Percentiles rank a stretch among this genome's conserved stretches.
Conservation (phyloP, 75 land plant species). For the Isoetes taiwanensis region DNA sequence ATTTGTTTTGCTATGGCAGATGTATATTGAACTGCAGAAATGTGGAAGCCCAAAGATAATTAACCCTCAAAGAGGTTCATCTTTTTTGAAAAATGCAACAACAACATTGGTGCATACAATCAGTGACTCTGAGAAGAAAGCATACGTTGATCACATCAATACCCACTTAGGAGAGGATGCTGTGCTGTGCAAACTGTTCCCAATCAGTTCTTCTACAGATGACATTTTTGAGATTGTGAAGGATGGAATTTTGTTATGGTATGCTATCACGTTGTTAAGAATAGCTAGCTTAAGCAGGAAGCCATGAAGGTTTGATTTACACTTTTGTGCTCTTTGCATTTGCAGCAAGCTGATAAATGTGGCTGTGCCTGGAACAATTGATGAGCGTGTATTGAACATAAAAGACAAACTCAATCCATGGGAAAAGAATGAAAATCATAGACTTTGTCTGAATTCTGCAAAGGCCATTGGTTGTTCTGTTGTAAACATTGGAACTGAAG, state of each 20-base stretch:
- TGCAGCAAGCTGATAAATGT: conserved; percentile 94
- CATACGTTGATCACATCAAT: conserved; percentile 88
- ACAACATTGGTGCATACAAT: conserved; percentile 88
- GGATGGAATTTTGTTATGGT: conserved; percentile 89
- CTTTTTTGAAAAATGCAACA: conserved; percentile 69
- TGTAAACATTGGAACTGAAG: conserved; percentile 90
- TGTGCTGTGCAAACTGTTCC: conserved; percentile 44
- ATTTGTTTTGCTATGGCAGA: conserved; percentile 30
- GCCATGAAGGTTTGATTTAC: not conserved
- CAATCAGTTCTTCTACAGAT: conserved; percentile 62
- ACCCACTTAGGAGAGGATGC: conserved; percentile 57
- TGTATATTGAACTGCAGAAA: conserved; percentile 61
- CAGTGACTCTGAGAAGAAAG: conserved; percentile 92
- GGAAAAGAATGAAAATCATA: conserved; percentile 94
- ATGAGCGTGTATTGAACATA: conserved; percentile 84
- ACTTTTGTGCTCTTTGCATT: not conserved
- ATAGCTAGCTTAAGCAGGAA: not conserved
- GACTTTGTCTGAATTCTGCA: conserved; percentile 89
- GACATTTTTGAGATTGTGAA: conserved; percentile 80
- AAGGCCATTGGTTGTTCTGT: conserved; percentile 97
- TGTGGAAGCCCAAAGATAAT: conserved; percentile 25
- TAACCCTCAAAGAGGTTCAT: conserved; percentile 48
- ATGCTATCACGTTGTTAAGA: not conserved
- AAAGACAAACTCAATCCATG: conserved; percentile 77
- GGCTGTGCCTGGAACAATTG: conserved; percentile 89